phyloP scores from a whole-genome alignment of 352 stramenopile species.

The Phytopythium chamaehyphon region DNA sequence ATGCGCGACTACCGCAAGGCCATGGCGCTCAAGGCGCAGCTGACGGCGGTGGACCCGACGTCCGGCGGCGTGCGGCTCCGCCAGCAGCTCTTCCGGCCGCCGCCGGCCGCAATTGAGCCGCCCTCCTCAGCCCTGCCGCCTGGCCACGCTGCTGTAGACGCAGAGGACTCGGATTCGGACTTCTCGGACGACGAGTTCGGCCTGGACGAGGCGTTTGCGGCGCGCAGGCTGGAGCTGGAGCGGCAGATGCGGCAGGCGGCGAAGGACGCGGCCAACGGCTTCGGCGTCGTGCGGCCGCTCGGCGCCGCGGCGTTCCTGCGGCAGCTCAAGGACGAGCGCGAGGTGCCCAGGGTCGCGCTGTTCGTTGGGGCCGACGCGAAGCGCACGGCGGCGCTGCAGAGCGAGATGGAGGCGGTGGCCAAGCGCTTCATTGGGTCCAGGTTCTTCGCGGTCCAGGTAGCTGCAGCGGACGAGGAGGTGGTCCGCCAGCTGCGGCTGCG shows the following conservation, averaged over 20 bases:
- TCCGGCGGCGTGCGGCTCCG: constrained; percentile 46
- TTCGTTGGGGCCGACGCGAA: constrained; percentile 16
- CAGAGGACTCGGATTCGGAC: constrained; percentile 32
- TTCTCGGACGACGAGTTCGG: constrained; percentile 37
- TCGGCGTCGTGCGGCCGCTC: constrained; percentile 40
- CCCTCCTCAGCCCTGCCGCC: neutral
- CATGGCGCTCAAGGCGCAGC: constrained; percentile 56
- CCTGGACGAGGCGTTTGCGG: constrained; percentile 30
- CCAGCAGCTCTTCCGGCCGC: constrained; percentile 53
- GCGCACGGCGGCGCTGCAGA: constrained; percentile 24
- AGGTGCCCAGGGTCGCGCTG: constrained; percentile 35
- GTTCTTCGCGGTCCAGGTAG: constrained; percentile 38
- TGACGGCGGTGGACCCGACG: constrained; percentile 54
- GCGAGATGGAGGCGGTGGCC: constrained; percentile 37
- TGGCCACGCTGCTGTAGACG: constrained; percentile 8
- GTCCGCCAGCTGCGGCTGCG: constrained; percentile 35
- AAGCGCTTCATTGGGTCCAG: constrained; percentile 50
- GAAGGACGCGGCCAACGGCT: constrained; percentile 46
- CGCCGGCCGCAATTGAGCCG: no score
- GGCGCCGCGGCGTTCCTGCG: constrained; percentile 22
- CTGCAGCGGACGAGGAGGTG: constrained; percentile 11
- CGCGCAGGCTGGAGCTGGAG: constrained; percentile 38
- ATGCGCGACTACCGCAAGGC: constrained; percentile 50
- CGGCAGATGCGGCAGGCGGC: constrained; percentile 36
- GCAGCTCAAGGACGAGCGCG: constrained; percentile 28